Percentiles rank a stretch among this genome's conserved stretches.
Evolutionary conservation across 257 asterid species (phyloP).

Genomic region (Solanum sitiens): DNA sequence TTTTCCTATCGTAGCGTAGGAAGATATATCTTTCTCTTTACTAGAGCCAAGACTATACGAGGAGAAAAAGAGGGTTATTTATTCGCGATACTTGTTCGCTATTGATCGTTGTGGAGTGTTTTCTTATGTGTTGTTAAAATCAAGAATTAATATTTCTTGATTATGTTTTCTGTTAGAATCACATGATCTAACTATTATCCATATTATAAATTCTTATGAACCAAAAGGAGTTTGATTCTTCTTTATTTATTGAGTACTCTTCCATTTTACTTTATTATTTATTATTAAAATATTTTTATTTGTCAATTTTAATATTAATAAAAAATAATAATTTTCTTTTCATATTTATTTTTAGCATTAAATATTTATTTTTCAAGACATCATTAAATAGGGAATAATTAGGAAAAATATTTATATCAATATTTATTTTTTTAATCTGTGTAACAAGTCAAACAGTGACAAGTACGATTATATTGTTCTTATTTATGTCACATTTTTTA

Average conservation of each 20-base stretch:
- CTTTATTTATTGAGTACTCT: not conserved
- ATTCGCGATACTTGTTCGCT: not conserved
- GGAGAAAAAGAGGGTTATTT: not conserved
- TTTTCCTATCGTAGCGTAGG: not conserved
- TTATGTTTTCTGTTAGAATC: not conserved
- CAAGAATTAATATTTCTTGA: not conserved
- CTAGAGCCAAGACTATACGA: not conserved
- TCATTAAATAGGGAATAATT: no score
- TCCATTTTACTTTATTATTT: no score
- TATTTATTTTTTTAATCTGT: no score
- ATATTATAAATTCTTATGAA: not conserved
- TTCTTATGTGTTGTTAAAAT: not conserved
- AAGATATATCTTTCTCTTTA: not conserved
- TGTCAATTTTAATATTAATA: no score
- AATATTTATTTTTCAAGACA: no score
- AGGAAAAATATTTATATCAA: no score
- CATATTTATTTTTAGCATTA: no score
- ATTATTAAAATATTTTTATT: no score
- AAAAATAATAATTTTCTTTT: no score
- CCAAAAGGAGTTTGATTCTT: not conserved
- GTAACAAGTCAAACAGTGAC: no score
- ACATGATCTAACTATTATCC: not conserved
- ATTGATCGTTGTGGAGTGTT: not conserved
- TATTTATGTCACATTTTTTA: no score
- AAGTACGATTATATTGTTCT: no score